These are phyloP conservation scores for Botrytis aclada DNA, from an alignment of 2,329 filamentous ascomycete genomes.

Conservation along the genomic window DNA sequence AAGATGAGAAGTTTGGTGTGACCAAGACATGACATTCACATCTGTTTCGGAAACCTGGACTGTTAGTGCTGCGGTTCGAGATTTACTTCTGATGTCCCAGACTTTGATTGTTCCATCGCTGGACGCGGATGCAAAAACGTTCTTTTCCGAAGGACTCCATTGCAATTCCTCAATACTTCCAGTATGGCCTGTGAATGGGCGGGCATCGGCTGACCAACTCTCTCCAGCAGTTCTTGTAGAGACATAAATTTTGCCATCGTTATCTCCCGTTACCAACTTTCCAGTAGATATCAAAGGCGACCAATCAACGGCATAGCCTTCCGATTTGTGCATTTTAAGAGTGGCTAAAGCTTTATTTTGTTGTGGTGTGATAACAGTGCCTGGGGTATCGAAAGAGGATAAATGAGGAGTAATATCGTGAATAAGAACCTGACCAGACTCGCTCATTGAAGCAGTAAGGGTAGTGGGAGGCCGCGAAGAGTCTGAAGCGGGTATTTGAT, in stretches of 20 bases:
- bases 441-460: conserved; percentile 86
- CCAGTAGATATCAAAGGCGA: conserved; percentile 76
- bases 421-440: conserved; percentile 83
- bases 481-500: conserved; percentile 73
- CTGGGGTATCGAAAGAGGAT: conserved; percentile 83
- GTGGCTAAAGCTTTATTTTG: conserved; percentile 88
- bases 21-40: conserved; percentile 97
- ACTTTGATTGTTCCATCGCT: conserved; percentile 93
- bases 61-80: conserved; percentile 79
- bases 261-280: conserved; percentile 88
- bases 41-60: conserved; percentile 81
- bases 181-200: conserved; percentile 78
- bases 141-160: conserved; percentile 90
- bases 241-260: conserved; percentile 82
- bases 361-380: conserved; percentile 72
- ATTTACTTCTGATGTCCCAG: conserved; percentile 93
- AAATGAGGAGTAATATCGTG: conserved; percentile 93
- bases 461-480: conserved; percentile 73
- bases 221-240: conserved; percentile 85
- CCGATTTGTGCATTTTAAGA: conserved; percentile 83
- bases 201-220: conserved; percentile 82
- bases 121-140: conserved; percentile 91
- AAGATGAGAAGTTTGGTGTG: conserved; percentile 79
- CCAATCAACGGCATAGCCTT: conserved; percentile 98
- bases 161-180: conserved; percentile 91